A percentile compares a stretch with the other conserved stretches of the same genome.
phyloP scores from a whole-genome alignment of 1,284 basidiomycete species.

The Trametes hirsuta region DNA sequence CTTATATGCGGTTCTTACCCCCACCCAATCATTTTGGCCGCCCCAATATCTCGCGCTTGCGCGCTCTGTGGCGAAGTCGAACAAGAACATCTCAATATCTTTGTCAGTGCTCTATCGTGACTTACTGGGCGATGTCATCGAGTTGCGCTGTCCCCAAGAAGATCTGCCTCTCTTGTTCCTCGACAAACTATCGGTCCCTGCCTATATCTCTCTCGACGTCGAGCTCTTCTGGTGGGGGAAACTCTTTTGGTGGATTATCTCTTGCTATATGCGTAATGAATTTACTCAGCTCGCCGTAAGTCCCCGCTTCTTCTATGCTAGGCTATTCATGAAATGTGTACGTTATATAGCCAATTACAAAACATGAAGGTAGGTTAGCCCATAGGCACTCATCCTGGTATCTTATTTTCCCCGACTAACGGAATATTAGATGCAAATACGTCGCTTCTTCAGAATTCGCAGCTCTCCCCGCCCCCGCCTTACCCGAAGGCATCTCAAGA shows the following conservation, averaged over 20 bases:
- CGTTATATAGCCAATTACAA: not conserved
- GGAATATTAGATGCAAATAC: not conserved
- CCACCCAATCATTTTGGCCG: slow-evolving; percentile 42
- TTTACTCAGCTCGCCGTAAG: not conserved
- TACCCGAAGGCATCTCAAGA: not conserved
- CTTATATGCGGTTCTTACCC: slow-evolving; percentile 37
- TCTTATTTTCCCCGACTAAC: not conserved
- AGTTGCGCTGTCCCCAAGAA: slow-evolving; percentile 36
- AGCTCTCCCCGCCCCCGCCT: slow-evolving; percentile 3
- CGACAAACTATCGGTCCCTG: slow-evolving; percentile 18
- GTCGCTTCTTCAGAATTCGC: not conserved
- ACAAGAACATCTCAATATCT: slow-evolving; percentile 17
- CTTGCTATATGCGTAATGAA: slow-evolving; percentile 1
- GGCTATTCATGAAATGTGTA: not conserved
- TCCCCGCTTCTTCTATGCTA: not conserved
- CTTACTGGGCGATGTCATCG: slow-evolving; percentile 31
- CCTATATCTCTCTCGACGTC: slow-evolving; percentile 29
- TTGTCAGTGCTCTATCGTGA: slow-evolving; percentile 26
- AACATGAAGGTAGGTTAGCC: not conserved
- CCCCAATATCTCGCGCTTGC: slow-evolving; percentile 35
- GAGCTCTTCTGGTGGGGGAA: slow-evolving; percentile 36
- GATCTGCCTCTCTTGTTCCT: slow-evolving; percentile 34
- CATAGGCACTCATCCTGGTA: not conserved
- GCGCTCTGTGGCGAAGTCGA: slow-evolving; percentile 13
- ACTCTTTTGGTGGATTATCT: slow-evolving; percentile 30